A percentile compares a stretch with the other conserved stretches of the same genome.
Evolutionary conservation across 768 basidiomycete species (phyloP).

Genomic region (Gautieria morchelliformis): DNA sequence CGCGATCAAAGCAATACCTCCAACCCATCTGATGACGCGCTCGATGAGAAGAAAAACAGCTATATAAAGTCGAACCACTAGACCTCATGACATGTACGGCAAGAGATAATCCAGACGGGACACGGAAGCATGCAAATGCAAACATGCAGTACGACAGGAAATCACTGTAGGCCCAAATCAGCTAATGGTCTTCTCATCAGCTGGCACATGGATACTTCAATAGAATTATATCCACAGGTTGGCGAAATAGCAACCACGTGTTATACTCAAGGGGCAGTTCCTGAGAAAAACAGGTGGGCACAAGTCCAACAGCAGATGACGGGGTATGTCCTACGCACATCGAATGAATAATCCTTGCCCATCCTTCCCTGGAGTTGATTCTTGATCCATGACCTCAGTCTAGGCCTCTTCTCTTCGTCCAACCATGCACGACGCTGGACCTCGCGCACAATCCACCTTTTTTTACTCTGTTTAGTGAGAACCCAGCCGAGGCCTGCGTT

Average conservation of each 20-base stretch:
- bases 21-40: conserved; percentile 59
- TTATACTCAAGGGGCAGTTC: conserved; percentile 91
- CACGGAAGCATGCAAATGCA: conserved; percentile 85
- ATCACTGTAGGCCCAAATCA: conserved; percentile 45
- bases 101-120: conserved; percentile 68
- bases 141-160: conserved; percentile 94
- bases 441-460: conserved; percentile 83
- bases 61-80: conserved; percentile 10
- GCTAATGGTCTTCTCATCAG: conserved; percentile 4
- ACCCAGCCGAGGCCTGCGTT: conserved; percentile 92
- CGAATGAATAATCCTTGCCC: conserved; percentile 90
- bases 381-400: conserved; percentile 72
- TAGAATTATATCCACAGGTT: conserved; percentile 91
- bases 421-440: conserved; percentile 81
- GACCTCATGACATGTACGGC: conserved; percentile 72
- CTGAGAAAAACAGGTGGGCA: conserved; percentile 27
- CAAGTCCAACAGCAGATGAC: background rate
- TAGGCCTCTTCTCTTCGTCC: conserved; percentile 57
- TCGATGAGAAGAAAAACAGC: background rate
- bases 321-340: conserved; percentile 40
- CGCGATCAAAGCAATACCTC: conserved; percentile 72
- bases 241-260: conserved; percentile 91
- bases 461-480: conserved; percentile 90
- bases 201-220: conserved; percentile 60
- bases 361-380: conserved; percentile 84